A percentile compares a stretch with the other conserved stretches of the same genome.
Evolutionary conservation across 176 grass and related monocot species (phyloP).

Genomic region (Tillandsia fasciculata): DNA sequence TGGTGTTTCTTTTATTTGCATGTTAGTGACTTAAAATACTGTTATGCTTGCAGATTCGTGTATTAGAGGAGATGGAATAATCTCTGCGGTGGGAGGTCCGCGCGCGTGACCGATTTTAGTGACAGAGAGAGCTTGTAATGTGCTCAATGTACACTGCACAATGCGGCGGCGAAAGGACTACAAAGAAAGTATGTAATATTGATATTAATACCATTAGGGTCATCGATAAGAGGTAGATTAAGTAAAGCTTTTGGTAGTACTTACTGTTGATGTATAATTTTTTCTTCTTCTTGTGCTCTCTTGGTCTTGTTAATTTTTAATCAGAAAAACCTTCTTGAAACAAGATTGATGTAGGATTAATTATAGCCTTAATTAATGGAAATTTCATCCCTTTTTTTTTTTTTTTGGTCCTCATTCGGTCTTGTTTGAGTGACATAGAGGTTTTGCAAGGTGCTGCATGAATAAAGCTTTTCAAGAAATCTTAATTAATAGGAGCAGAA

Average conservation of each 20-base stretch:
- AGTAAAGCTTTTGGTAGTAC: neutral
- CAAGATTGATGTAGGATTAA: neutral
- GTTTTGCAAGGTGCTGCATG: no score
- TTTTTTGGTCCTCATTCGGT: neutral
- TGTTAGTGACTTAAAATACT: no score
- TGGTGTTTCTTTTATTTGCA: no score
- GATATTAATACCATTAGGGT: neutral
- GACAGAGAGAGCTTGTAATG: conserved; percentile 52
- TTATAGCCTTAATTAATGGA: neutral
- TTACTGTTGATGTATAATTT: neutral
- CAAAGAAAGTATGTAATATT: conserved; percentile 29
- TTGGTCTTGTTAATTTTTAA: neutral
- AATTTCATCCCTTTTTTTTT: neutral
- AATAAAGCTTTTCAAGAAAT: no score
- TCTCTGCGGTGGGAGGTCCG: conserved; percentile 56
- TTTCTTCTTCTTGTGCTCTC: neutral
- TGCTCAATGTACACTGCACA: conserved; percentile 29
- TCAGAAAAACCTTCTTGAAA: neutral
- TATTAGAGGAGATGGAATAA: conserved; percentile 43
- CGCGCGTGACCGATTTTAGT: conserved; percentile 36
- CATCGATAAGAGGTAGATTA: neutral
- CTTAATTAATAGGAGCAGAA: no score
- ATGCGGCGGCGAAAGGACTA: conserved; percentile 38
- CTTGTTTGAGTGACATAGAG: no score
- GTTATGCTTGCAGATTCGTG: conserved; percentile 6